A percentile compares a stretch with the other conserved stretches of the same genome.
These are phyloP conservation scores for Plectosphaerella plurivora DNA, from an alignment of 2,329 filamentous ascomycete genomes.

Conservation along the genomic window DNA sequence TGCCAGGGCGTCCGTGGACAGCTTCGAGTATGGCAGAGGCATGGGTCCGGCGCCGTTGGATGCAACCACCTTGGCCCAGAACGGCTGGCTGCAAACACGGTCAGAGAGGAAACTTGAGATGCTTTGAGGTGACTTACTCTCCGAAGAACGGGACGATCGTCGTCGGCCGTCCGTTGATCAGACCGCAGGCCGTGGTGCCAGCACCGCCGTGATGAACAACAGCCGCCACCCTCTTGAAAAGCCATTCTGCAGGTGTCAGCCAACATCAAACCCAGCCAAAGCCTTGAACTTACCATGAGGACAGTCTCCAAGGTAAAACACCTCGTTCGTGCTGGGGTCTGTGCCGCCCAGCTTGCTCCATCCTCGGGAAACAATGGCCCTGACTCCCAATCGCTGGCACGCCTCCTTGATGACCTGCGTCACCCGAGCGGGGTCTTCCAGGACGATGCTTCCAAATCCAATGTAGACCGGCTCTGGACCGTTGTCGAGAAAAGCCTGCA, in stretches of 20 bases:
- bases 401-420: conserved; percentile 35
- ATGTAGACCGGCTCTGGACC: conserved; percentile 35
- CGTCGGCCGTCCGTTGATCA: conserved; percentile 46
- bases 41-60: conserved; percentile 17
- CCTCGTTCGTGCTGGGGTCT: conserved; percentile 7
- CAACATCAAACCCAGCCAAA: not conserved
- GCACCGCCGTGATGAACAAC: conserved; percentile 58
- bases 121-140: conserved; percentile 15
- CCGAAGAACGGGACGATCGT: conserved; percentile 49
- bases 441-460: conserved; percentile 46
- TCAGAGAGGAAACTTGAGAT: not conserved
- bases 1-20: conserved; percentile 26
- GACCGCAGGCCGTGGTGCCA: conserved; percentile 52
- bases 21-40: not conserved
- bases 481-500: conserved; percentile 36
- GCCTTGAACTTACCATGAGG: conserved; percentile 30
- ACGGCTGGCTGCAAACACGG: conserved; percentile 23
- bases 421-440: conserved; percentile 35
- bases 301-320: conserved; percentile 49
- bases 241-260: conserved; percentile 34
- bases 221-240: conserved; percentile 49
- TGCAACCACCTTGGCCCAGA: conserved; percentile 35
- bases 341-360: conserved; percentile 16
- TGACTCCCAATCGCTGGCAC: conserved; percentile 31
- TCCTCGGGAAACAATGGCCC: conserved; percentile 43